Evolutionary conservation across 768 basidiomycete genomes (phyloP), one percentile per base, ranked within the genome.

Genomic region (Leccinum longicurvipes): DNA sequence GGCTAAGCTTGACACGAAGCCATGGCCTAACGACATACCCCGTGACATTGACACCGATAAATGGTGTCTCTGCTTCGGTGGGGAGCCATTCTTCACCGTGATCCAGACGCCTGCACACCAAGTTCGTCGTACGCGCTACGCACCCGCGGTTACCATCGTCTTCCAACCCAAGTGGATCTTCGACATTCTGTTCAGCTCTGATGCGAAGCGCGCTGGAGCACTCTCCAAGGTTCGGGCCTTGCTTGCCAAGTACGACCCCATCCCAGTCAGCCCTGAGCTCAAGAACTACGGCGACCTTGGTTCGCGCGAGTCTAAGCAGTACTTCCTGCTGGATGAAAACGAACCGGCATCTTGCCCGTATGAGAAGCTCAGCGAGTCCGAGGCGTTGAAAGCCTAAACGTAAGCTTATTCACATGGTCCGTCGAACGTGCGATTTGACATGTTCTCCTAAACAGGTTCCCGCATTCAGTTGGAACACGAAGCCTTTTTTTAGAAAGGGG

Each of bases 181-280:
- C 19, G 59, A 64, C 31, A 61, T 64, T 25, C 49, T 61, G n/a
- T 64, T 64, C 47, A 64, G 60, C 49, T 54, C 17, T 10, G 59
- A 58, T 9, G 60, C 56, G 7, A 64, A 64, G 51, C 55, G 63
- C 9, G 45, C 50, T 11, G 58, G 59, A 29, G 63, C 63, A 6
- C 54, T 64, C 9, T 12, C 39, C 3, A 64, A 64, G 39, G 63
- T 64, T 28, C 56, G 60, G 5, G 17, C 49, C 8, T 60, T 64
- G 3, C 51, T 64, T 17, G 49, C 51, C 8, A 61, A 61, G 23
- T 64, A 64, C 21, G 63, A 64, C 12, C 60, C 63, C 12, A 60
- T 64, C 19, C 53, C 60, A 25, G 54, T 64, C 41, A 64, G 63
- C 54, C 98, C 70, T 98, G 63, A 64, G 53, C 46, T 64, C 24